These are phyloP conservation scores for Plasmodium gonderi DNA, from an alignment of 169 alveolate species.

Conservation along the genomic window DNA sequence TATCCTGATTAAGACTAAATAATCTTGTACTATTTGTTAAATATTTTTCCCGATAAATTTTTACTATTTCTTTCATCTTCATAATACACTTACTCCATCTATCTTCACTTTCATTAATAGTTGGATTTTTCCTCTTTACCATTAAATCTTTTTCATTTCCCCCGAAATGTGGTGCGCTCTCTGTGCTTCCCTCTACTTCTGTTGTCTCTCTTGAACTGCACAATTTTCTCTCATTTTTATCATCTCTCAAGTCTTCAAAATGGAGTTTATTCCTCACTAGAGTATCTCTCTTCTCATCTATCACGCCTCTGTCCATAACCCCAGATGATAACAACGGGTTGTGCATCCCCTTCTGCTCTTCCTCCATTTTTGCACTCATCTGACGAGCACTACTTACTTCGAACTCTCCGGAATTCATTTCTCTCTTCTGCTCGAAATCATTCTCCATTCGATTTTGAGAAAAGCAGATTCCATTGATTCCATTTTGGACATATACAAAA, in stretches of 20 bases:
- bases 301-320: neutral
- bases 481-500: too few relatives aligned
- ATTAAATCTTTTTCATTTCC: neutral
- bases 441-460: too few relatives aligned
- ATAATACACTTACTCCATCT: neutral
- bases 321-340: too few relatives aligned
- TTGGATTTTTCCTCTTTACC: neutral
- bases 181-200: neutral
- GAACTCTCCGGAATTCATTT: neutral
- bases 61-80: neutral
- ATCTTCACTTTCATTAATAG: neutral
- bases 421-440: too few relatives aligned
- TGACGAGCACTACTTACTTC: too few relatives aligned
- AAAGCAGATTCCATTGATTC: too few relatives aligned
- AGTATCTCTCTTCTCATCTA: neutral
- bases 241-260: too few relatives aligned
- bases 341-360: too few relatives aligned
- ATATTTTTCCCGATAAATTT: constrained; percentile 24
- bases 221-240: too few relatives aligned
- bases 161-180: neutral
- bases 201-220: neutral
- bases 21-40: constrained; percentile 8
- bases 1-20: constrained; percentile 70
- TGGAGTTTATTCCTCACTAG: too few relatives aligned
- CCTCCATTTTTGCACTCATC: too few relatives aligned